Evolutionary conservation across 495 filamentous ascomycete genomes (phyloP).

Genomic region (Emericellopsis terricola): DNA sequence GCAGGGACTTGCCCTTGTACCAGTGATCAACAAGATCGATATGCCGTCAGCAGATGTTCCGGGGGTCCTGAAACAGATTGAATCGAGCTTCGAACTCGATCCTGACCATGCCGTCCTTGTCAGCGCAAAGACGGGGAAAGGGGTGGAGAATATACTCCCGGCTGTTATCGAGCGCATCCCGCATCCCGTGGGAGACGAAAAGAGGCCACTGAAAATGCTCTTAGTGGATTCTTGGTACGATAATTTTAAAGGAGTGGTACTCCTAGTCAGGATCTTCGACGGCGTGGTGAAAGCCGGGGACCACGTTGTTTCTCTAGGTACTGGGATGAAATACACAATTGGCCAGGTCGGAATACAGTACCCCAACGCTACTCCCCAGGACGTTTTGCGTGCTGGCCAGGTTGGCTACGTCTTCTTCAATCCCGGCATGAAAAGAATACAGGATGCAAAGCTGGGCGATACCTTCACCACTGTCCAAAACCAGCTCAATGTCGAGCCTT

Average conservation of each 20-base stretch:
- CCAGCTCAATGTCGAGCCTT: conserved; percentile 58
- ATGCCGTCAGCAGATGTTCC: conserved; percentile 71
- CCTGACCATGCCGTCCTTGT: conserved; percentile 64
- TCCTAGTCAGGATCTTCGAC: conserved; percentile 84
- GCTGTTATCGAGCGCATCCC: conserved; percentile 74
- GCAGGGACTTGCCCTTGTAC: conserved; percentile 69
- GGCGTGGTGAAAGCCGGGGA: conserved; percentile 71
- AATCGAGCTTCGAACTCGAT: conserved; percentile 72
- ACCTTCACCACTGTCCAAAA: conserved; percentile 77
- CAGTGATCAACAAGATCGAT: conserved; percentile 93
- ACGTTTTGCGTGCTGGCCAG: conserved; percentile 68
- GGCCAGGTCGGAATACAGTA: conserved; percentile 97
- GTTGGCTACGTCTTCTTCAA: conserved; percentile 95
- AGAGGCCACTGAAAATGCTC: conserved; percentile 59
- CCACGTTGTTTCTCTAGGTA: conserved; percentile 67
- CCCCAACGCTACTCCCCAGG: conserved; percentile 70
- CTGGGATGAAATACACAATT: conserved; percentile 70
- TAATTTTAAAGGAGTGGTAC: conserved; percentile 81
- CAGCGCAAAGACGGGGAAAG: conserved; percentile 83
- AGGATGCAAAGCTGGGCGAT: conserved; percentile 91
- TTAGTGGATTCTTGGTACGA: conserved; percentile 98
- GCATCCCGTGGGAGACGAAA: conserved; percentile 52
- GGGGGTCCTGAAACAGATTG: conserved; percentile 71
- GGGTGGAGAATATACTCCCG: conserved; percentile 65
- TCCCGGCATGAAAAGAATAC: conserved; percentile 89